phyloP scores from a whole-genome alignment of 108 stramenopile species.

The Skeletonema tropicum region DNA sequence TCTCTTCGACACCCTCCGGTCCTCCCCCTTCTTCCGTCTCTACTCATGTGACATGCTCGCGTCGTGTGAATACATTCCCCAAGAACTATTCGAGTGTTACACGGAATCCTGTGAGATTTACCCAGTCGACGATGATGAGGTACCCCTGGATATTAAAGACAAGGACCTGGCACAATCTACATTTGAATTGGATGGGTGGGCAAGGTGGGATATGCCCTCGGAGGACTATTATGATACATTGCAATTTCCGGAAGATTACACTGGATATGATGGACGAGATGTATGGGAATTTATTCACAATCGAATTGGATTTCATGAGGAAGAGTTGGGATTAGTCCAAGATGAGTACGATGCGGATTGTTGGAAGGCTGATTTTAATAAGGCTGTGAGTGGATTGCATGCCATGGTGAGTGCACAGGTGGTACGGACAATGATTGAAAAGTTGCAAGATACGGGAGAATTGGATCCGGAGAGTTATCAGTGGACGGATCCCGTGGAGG shows the following conservation, averaged over 20 bases:
- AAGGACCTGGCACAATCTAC: slow-evolving; percentile 62
- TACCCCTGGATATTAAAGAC: slow-evolving; percentile 53
- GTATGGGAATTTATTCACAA: slow-evolving; percentile 87
- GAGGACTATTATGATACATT: slow-evolving; percentile 89
- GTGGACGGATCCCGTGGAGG: slow-evolving; percentile 77
- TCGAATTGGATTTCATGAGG: slow-evolving; percentile 70
- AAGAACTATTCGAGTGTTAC: slow-evolving; percentile 89
- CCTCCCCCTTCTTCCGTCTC: slow-evolving; percentile 71
- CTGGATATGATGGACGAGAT: slow-evolving; percentile 83
- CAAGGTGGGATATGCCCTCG: slow-evolving; percentile 89
- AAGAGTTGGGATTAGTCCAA: no score
- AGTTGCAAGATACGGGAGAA: slow-evolving; percentile 56
- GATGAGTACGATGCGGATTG: slow-evolving; percentile 78
- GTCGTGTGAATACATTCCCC: slow-evolving; percentile 89
- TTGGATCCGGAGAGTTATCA: slow-evolving; percentile 52
- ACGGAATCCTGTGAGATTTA: slow-evolving; percentile 89
- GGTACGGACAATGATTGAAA: slow-evolving; percentile 71
- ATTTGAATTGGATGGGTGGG: slow-evolving; percentile 90
- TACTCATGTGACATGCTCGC: slow-evolving; percentile 88
- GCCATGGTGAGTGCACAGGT: slow-evolving; percentile 85
- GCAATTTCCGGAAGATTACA: slow-evolving; percentile 86
- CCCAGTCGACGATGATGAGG: slow-evolving; percentile 87
- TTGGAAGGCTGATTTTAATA: slow-evolving; percentile 93
- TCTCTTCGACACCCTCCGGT: slow-evolving; percentile 54
- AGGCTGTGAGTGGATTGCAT: slow-evolving; percentile 86